A percentile compares a stretch with the other conserved stretches of the same genome.
These are phyloP conservation scores for Pseudevernia furfuracea DNA, from an alignment of 495 filamentous ascomycete species.

Conservation along the genomic window DNA sequence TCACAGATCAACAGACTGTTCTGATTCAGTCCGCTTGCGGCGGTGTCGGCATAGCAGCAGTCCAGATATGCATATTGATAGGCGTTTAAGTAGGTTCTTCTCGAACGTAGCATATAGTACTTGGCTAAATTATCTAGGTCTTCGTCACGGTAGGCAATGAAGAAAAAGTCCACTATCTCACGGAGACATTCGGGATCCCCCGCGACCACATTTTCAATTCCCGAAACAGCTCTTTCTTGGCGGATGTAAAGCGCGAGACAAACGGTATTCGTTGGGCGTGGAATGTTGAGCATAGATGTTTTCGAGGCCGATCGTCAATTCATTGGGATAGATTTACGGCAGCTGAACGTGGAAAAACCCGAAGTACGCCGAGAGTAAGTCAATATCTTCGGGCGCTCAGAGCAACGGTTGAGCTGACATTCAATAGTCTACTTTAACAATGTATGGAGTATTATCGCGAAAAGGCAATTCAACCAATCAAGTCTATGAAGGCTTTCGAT, in stretches of 20 bases:
- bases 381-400: neutral
- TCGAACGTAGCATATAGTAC: too few relatives aligned
- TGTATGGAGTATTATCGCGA: slow-evolving; percentile 13
- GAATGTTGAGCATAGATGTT: too few relatives aligned
- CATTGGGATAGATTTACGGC: slow-evolving; percentile 7
- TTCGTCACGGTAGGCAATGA: slow-evolving; percentile 39
- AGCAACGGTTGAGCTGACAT: neutral
- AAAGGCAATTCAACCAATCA: slow-evolving; percentile 11
- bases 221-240: slow-evolving; percentile 37
- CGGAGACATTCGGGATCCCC: slow-evolving; percentile 30
- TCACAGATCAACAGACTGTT: too few relatives aligned
- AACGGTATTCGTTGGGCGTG: too few relatives aligned
- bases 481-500: slow-evolving; percentile 25
- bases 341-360: neutral
- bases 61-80: slow-evolving; percentile 24
- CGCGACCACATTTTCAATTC: slow-evolving; percentile 44
- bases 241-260: slow-evolving; percentile 40
- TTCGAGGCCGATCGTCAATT: slow-evolving; percentile 30
- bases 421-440: slow-evolving; percentile 21
- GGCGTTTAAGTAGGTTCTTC: slow-evolving; percentile 18
- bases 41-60: slow-evolving; percentile 26
- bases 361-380: neutral
- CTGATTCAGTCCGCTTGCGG: slow-evolving; percentile 39
- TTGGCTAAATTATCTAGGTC: slow-evolving; percentile 23
- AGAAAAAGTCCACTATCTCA: slow-evolving; percentile 36